Evolutionary conservation across 805 yeast genomes (phyloP), one percentile per base, ranked within the genome.

Genomic region (Ogataea pilisensis): DNA sequence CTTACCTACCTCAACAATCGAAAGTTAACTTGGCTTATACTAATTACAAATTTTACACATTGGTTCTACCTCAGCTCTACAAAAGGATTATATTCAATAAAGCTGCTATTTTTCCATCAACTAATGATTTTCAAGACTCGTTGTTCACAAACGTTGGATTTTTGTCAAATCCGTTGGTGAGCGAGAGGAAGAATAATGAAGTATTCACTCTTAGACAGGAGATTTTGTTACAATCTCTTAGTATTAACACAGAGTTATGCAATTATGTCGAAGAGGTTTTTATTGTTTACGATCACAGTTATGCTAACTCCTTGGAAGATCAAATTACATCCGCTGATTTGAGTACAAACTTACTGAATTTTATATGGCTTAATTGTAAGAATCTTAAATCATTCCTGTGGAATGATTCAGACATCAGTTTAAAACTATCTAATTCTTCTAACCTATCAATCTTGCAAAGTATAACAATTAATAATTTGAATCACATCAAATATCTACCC

Each of bases 81-180:
- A 48, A 43, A 20, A 63, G 48, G 5, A 46, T 76, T 9, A 49
- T 63, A 18, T 58, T 76, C 26, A 55, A 68, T 13, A 53, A 52
- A 35, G 47, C 65, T 6, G 65, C 73, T 1, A 46, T 60, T 1
- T 27, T 71, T 4, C 40, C 61, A 14, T 41, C 55, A 2, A 39
- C 41, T 1, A 18, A 41, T 8, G 61, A 67, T 57, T 68, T 55
- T 38, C 34, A 63, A 4, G 73, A 68, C 16, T 50, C 66, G 1
- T 49, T 50, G 3, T 61, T 46, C 35, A 69, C 78, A 0, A 61
- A 65, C 35, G 39, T 76, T 3, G 64, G 73, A 14, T 70, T 70
- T 0, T 46, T 61, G 19, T 48, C 57, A 6, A 60, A 66, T 3
- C 51, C 65, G 3, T 50, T 60, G 11, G 66, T 68, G 31, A 58